Evolutionary conservation across 768 basidiomycete genomes (phyloP).

Genomic region (Russula sp.): DNA sequence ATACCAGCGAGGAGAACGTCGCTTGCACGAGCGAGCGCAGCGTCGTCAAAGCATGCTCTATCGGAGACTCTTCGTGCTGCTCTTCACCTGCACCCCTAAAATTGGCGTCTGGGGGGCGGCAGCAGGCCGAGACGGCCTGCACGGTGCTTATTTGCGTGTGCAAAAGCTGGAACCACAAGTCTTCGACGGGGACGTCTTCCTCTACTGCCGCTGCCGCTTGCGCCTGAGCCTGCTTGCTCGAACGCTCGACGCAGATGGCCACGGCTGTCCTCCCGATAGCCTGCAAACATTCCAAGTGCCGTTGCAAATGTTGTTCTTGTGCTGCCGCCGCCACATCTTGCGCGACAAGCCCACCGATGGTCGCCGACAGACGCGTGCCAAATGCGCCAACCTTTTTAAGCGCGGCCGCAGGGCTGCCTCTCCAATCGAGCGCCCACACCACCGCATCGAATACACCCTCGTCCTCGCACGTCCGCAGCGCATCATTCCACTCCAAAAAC

Average conservation of each 20-base stretch:
- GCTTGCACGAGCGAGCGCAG: slow-evolving; percentile 74
- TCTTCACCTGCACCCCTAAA: slow-evolving; percentile 18
- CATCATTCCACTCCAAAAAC: slow-evolving; percentile 47
- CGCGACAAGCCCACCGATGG: slow-evolving; percentile 35
- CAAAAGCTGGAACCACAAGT: slow-evolving; percentile 85
- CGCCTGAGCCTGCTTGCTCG: slow-evolving; percentile 26
- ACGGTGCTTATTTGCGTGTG: slow-evolving; percentile 75
- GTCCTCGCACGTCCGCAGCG: slow-evolving; percentile 59
- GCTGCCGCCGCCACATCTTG: neutral
- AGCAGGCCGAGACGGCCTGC: slow-evolving; percentile 53
- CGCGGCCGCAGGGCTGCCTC: slow-evolving; percentile 55
- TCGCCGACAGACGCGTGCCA: slow-evolving; percentile 42
- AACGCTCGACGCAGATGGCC: slow-evolving; percentile 63
- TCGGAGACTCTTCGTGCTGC: neutral
- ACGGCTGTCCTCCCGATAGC: slow-evolving; percentile 55
- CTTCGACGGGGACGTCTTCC: slow-evolving; percentile 49
- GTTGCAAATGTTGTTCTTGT: slow-evolving; percentile 26
- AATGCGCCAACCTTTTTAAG: slow-evolving; percentile 58
- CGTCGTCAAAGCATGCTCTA: slow-evolving; percentile 35
- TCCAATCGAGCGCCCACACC: slow-evolving; percentile 69
- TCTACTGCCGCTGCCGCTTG: slow-evolving; percentile 28
- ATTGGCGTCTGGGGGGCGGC: slow-evolving; percentile 17
- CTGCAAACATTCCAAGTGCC: slow-evolving; percentile 41
- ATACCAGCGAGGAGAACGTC: slow-evolving; percentile 77
- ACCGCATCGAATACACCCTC: slow-evolving; percentile 65